Percentiles rank a stretch among this genome's conserved stretches.
These are phyloP conservation scores for Collybia nuda DNA, from an alignment of 768 basidiomycete species.

Conservation along the genomic window DNA sequence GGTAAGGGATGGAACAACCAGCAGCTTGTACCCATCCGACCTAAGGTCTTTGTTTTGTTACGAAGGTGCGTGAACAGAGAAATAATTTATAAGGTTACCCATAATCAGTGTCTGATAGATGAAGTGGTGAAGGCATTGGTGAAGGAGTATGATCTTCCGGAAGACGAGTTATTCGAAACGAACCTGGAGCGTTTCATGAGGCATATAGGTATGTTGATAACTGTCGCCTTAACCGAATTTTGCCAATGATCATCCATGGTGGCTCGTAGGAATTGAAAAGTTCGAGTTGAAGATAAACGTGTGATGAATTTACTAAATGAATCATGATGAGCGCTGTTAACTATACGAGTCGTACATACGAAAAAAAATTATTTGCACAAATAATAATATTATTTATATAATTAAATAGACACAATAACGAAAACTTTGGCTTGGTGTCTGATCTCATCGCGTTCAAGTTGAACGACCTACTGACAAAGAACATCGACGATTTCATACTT, in stretches of 20 bases:
- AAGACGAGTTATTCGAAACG: conserved; percentile 36
- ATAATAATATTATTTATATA: neutral
- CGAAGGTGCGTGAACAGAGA: conserved; percentile 39
- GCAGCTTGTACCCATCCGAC: conserved; percentile 48
- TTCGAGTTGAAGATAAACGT: too few relatives aligned
- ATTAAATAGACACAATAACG: neutral
- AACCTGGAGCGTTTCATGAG: conserved; percentile 58
- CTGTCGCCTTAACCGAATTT: too few relatives aligned
- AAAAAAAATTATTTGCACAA: conserved; percentile 4
- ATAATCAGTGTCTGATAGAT: conserved; percentile 26
- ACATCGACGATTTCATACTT: too few relatives aligned
- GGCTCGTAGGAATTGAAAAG: too few relatives aligned
- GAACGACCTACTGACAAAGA: too few relatives aligned
- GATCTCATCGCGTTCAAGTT: too few relatives aligned
- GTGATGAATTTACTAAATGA: too few relatives aligned
- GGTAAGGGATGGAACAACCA: conserved; percentile 46
- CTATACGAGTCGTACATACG: too few relatives aligned
- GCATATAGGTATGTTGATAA: conserved; percentile 44
- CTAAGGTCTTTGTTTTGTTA: conserved; percentile 52
- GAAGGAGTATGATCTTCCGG: conserved; percentile 47
- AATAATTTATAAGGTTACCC: neutral
- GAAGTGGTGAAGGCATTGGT: conserved; percentile 40
- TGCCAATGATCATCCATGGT: too few relatives aligned
- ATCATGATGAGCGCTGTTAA: too few relatives aligned
- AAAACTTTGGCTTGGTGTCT: neutral